Base-by-base conservation (phyloP, 192 early-diverging fungal species). In the Backusella psychrophila region DNA sequence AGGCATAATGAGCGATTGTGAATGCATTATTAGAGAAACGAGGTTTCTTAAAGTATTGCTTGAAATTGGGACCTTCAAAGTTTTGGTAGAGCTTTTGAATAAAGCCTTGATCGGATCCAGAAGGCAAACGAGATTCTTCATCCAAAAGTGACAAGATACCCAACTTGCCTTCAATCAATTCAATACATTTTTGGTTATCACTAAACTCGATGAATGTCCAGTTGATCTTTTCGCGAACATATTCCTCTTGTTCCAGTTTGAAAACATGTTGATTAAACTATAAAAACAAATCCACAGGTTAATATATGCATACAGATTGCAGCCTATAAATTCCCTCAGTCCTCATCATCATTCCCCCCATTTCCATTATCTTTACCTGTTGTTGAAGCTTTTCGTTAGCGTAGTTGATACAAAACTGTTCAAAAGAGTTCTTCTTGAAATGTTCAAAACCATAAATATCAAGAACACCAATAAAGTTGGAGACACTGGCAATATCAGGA, bases 371-470 rank as follows among this genome's bases (percentile, higher is more conserved):
- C 65, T 35, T 68, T 75, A 83, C 82, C 63, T 84, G 94, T 85
- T 98, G 97, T 84, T 99, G 98, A 71, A 99, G 86, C 84, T 99
- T 99, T 83, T 99, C 98, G 84, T 97, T 97, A 76, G 96, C 93
- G 78, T 94, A 95, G 80, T 95, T 94, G 77, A 99, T 98, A 89
- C 98, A 99, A 84, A 98, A 98, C 88, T 99, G 98, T 86, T 99
- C 98, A 76, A 99, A 99, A 26, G 96, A 98, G 87, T 99, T 99
- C 87, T 96, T 98, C 85, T 96, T 93, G 83, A 99, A 99, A 80
- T 98, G 96, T 83, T 99, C 98, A 82, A 99, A 99, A 56, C 95
- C 98, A 79, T 98, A 99, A 77, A 99, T 99, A 90, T 99, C 98
- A 71, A 99, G 87, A 1, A 99, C 98, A 87, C 98, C 98, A 80